Percentiles rank a stretch among this genome's conserved stretches.
Conservation (phyloP, 495 filamentous ascomycete species). For the Lophium mytilinum region DNA sequence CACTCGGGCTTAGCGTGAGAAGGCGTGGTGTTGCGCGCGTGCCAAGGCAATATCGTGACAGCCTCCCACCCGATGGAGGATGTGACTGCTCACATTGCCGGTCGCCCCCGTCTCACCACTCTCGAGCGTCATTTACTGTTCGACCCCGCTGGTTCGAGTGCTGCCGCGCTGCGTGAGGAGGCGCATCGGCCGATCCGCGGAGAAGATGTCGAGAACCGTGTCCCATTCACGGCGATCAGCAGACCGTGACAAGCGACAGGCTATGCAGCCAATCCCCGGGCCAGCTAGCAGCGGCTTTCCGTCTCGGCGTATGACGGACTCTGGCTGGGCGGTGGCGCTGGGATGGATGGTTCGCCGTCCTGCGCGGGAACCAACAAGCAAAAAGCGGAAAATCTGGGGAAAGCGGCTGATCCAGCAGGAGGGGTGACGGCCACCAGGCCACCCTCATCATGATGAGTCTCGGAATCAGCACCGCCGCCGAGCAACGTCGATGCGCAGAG, state of each 20-base stretch:
- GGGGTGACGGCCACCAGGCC: not conserved
- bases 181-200: too few species aligned
- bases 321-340: not conserved
- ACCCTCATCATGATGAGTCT: not conserved
- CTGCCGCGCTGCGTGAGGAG: too few species aligned
- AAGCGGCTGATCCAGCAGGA: conserved; percentile 10
- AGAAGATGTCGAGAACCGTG: too few species aligned
- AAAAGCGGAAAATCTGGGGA: conserved; percentile 21
- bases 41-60: not conserved
- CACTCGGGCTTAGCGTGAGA: not conserved
- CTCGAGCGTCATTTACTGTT: not conserved
- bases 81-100: not conserved
- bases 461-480: not conserved
- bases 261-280: too few species aligned
- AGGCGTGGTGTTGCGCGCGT: not conserved
- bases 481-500: conserved; percentile 3
- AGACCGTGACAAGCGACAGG: not conserved
- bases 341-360: not conserved
- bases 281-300: not conserved
- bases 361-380: conserved; percentile 24
- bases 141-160: not conserved
- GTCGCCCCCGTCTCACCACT: not conserved
- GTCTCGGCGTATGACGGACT: not conserved
- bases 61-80: not conserved
- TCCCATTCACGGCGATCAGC: not conserved